Evolutionary conservation across 306 rosid genomes (phyloP).

Genomic region (Inga oerstediana): DNA sequence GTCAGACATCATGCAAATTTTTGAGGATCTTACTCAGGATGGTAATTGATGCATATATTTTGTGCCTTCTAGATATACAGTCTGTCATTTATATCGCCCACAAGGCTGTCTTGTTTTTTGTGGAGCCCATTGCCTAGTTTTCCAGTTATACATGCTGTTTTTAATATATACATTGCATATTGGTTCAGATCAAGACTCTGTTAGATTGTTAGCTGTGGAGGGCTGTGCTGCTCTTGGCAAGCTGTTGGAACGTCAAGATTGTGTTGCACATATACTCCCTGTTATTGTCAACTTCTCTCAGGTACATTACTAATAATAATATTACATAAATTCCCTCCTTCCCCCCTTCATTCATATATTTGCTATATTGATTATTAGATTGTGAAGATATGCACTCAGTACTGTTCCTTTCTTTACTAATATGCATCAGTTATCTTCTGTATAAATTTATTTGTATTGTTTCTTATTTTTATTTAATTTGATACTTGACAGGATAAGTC

Average conservation of each 20-base stretch:
- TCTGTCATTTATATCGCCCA: slow-evolving; percentile 12
- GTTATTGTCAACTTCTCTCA: slow-evolving; percentile 97
- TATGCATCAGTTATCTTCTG: not conserved
- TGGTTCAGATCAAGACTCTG: slow-evolving; percentile 93
- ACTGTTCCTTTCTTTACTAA: not conserved
- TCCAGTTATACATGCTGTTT: slow-evolving; percentile 1
- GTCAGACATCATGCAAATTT: slow-evolving; percentile 81
- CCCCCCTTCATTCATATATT: not conserved
- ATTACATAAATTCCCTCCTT: not conserved
- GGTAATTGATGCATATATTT: slow-evolving; percentile 49
- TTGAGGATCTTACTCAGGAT: slow-evolving; percentile 96
- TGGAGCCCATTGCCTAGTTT: slow-evolving; percentile 24
- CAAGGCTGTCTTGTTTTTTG: slow-evolving; percentile 19
- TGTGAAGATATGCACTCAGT: slow-evolving; percentile 14
- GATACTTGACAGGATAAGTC: slow-evolving; percentile 77
- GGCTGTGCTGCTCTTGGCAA: slow-evolving; percentile 98
- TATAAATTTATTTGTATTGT: not conserved
- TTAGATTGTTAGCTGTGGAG: slow-evolving; percentile 92
- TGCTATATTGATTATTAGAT: not conserved
- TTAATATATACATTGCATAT: slow-evolving; percentile 19
- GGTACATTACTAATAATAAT: slow-evolving; percentile 48
- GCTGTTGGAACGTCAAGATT: slow-evolving; percentile 92
- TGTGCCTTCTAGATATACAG: slow-evolving; percentile 11
- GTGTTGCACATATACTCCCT: slow-evolving; percentile 89
- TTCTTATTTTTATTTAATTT: slow-evolving; percentile 29